Base-by-base conservation (phyloP, 371 early-diverging fungal species). In the Mucor racemosus region DNA sequence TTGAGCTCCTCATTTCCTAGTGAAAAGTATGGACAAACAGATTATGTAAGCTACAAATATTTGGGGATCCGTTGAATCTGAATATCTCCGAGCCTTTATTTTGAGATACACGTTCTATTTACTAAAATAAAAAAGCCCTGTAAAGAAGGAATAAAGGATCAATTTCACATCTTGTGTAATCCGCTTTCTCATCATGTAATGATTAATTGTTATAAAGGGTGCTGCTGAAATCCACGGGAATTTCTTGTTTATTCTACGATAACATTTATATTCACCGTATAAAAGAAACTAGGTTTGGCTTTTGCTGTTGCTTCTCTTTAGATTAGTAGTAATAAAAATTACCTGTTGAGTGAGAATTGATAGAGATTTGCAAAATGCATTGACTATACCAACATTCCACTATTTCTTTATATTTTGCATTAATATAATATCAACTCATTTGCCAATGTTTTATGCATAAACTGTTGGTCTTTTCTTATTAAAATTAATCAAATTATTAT, bases 141-240 rank as follows among this genome's bases (percentile, higher is more conserved):
- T 46, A 46, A 46, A 46, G 9, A 46, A 46, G 46, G 46, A 46
- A 8, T 46, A n/a, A 19, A 46, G 46, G 46, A 46, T 46, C 46
- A 42, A 42, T 42, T 14, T 4, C 42, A 46, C 46, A 46, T 46
- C 46, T 46, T 46, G 46, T 46, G 46, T 46, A 46, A 46, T 46
- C 46, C 17, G 19, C 19, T 46, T 19, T 46, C 19, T 46, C 17
- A 46, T 17, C 46, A 44, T 46, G 46, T 19, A 19, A 46, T 7
- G 19, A 1, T 4, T 3, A 46, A 46, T 9, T 9, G 46, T 10
- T 46, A 19, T 19, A 19, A 19, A 46, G 17, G 7, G 7, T 8
- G 7, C 4, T n/a, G 5, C 19, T 46, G 19, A 46, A 46, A 19
- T 46, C 10, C 4, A 19, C 46, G 46, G 46, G 19, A 26, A 26